These are phyloP conservation scores for Hylodesmum podocarpum DNA, from an alignment of 306 rosid genomes.

Conservation along the genomic window DNA sequence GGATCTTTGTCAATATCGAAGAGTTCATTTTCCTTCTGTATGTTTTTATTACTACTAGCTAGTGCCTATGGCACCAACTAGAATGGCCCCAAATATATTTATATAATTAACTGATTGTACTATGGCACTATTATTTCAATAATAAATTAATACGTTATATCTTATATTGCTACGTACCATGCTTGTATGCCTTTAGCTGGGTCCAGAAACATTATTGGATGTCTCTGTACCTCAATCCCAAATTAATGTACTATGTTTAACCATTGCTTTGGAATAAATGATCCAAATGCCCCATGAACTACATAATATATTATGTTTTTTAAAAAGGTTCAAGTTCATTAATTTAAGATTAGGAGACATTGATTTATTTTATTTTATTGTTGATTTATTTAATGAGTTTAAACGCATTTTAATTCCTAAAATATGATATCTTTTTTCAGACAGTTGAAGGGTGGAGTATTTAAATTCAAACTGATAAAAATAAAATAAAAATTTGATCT, in stretches of 20 bases:
- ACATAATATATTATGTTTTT: neutral
- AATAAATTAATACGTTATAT: constrained; percentile 1
- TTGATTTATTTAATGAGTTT: too few species aligned
- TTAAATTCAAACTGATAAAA: too few species aligned
- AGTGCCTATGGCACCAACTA: constrained; percentile 63
- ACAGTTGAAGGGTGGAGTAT: too few species aligned
- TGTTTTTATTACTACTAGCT: constrained; percentile 17
- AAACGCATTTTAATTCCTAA: too few species aligned
- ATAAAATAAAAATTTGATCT: too few species aligned
- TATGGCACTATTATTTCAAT: constrained; percentile 32
- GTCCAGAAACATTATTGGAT: constrained; percentile 9
- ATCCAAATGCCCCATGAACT: neutral
- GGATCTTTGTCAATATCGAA: constrained; percentile 41
- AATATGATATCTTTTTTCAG: too few species aligned
- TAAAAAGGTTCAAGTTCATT: constrained; percentile 1
- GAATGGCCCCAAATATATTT: constrained; percentile 38
- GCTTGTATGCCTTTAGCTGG: neutral
- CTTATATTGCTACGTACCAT: neutral
- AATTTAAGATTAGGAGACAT: neutral
- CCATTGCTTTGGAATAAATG: neutral
- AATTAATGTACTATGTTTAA: neutral
- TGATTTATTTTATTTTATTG: neutral
- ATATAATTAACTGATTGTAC: constrained; percentile 35
- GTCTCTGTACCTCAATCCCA: neutral
- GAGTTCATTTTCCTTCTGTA: constrained; percentile 14